Conservation (phyloP, 2,329 filamentous ascomycete species). For the Alternaria alternata region DNA sequence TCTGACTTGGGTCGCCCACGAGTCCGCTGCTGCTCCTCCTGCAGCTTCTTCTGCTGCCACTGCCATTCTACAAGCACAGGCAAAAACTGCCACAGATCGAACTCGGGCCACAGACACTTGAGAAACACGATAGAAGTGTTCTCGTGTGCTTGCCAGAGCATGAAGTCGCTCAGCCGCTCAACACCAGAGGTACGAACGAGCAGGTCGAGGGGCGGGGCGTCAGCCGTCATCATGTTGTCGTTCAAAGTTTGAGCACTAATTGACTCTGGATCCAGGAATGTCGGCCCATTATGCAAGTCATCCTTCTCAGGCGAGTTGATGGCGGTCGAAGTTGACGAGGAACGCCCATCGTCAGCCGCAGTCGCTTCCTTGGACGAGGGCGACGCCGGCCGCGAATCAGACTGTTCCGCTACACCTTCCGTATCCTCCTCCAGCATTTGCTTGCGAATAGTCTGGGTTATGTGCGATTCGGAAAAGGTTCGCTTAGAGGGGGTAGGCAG, state of each 20-base stretch:
- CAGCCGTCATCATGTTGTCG: conserved; percentile 86
- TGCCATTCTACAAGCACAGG: conserved; percentile 94
- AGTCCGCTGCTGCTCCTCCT: conserved; percentile 46
- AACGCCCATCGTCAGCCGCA: conserved; percentile 39
- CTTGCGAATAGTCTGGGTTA: conserved; percentile 80
- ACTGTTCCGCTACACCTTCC: conserved; percentile 37
- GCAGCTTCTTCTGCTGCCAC: conserved; percentile 61
- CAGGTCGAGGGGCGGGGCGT: conserved; percentile 86
- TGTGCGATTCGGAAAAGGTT: conserved; percentile 86
- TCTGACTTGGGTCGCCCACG: conserved; percentile 40
- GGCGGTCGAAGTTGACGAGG: conserved; percentile 51
- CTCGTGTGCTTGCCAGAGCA: conserved; percentile 98
- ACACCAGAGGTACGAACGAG: conserved; percentile 94
- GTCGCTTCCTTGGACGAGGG: conserved; percentile 48
- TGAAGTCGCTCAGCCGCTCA: conserved; percentile 91
- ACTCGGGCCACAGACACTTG: conserved; percentile 93
- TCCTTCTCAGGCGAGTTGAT: conserved; percentile 48
- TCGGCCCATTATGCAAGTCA: conserved; percentile 27
- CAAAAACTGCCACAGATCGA: conserved; percentile 91
- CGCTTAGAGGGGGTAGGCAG: conserved; percentile 65
- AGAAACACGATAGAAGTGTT: conserved; percentile 92
- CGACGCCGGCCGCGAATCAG: conserved; percentile 41
- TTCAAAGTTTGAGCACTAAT: conserved; percentile 86
- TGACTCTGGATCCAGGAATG: conserved; percentile 77
- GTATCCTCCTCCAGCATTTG: conserved; percentile 54